Percentiles rank a stretch among this genome's conserved stretches.
phyloP scores from a whole-genome alignment of 164 flowering plant species.

The Macadamia integrifolia region DNA sequence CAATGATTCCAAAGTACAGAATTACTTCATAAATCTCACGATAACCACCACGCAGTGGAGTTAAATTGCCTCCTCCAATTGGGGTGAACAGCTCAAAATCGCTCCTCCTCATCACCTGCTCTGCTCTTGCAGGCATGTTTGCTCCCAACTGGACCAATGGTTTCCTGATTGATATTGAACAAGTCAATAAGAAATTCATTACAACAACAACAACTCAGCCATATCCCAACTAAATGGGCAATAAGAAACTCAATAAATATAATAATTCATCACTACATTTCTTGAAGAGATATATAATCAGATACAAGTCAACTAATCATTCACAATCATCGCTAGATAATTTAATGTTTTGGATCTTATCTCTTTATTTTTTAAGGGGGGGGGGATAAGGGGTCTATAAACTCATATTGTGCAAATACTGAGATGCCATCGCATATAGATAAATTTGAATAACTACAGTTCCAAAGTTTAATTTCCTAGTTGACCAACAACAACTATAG shows the following conservation, averaged over 20 bases:
- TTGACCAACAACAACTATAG: no score
- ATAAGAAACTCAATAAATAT: neutral
- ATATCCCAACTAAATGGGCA: no score
- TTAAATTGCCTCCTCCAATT: conserved; percentile 21
- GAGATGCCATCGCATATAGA: neutral
- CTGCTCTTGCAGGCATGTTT: conserved; percentile 86
- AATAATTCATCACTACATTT: neutral
- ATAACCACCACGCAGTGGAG: conserved; percentile 25
- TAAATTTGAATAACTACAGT: neutral
- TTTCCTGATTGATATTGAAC: conserved; percentile 37
- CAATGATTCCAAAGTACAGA: conserved; percentile 75
- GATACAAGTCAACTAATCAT: neutral
- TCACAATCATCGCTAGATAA: neutral
- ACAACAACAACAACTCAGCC: no score
- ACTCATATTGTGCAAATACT: neutral
- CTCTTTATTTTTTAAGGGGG: no score
- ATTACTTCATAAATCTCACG: conserved; percentile 59
- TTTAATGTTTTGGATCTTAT: neutral
- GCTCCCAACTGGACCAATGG: conserved; percentile 66
- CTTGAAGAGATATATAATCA: neutral
- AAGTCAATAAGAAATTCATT: neutral
- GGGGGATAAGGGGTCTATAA: neutral
- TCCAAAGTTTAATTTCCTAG: no score
- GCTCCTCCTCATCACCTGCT: conserved; percentile 48
- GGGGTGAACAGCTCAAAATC: conserved; percentile 48